Conservation (phyloP, 208 protist genomes). For the Borovskyia barvae region DNA sequence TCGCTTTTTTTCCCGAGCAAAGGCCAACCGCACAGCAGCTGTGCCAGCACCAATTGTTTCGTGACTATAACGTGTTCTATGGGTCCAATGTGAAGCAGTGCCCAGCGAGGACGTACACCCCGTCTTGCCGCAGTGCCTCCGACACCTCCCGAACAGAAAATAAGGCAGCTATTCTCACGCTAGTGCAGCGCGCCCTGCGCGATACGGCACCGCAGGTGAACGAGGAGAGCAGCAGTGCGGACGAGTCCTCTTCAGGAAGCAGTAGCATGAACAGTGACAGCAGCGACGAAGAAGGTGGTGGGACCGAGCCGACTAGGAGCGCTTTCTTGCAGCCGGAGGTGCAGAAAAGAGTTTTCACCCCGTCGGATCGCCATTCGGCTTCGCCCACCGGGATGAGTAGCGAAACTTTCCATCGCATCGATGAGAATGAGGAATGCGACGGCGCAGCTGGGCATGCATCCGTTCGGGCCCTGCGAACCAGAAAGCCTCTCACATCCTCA, state of each 20-base stretch:
- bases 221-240: slow-evolving; percentile 31
- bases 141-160: slow-evolving; percentile 50
- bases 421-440: too few relatives aligned
- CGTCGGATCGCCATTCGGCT: too few relatives aligned
- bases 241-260: slow-evolving; percentile 4
- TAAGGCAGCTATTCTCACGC: slow-evolving; percentile 46
- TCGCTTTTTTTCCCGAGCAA: slow-evolving; percentile 80
- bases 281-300: slow-evolving; percentile 10
- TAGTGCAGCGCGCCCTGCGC: slow-evolving; percentile 37
- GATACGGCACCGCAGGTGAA: slow-evolving; percentile 26
- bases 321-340: too few relatives aligned
- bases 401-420: too few relatives aligned
- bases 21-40: slow-evolving; percentile 72
- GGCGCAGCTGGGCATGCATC: too few relatives aligned
- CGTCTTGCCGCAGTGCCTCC: slow-evolving; percentile 28
- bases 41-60: slow-evolving; percentile 70
- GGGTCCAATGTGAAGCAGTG: slow-evolving; percentile 69
- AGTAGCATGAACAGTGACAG: slow-evolving; percentile 1
- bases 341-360: too few relatives aligned
- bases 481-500: too few relatives aligned
- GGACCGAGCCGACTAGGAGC: too few relatives aligned
- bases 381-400: too few relatives aligned
- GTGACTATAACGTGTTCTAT: slow-evolving; percentile 62
- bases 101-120: slow-evolving; percentile 33
- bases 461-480: too few relatives aligned